Evolutionary conservation across 2,329 filamentous ascomycete genomes (phyloP), one percentile per base, ranked within the genome.

Genomic region (Monosporascus sp.): DNA sequence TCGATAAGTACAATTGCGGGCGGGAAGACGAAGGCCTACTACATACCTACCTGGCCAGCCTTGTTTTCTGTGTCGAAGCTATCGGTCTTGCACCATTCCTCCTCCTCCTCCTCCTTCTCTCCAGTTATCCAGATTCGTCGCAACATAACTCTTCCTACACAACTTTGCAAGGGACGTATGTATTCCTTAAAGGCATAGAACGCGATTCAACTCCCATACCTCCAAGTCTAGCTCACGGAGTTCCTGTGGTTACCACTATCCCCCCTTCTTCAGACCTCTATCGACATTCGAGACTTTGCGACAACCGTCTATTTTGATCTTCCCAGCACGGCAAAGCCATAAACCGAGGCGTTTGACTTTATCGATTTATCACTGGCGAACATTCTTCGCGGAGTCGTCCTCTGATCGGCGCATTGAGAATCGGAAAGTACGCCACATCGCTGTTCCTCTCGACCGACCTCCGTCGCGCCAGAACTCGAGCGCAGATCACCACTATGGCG

Each of bases 401-500:
- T 35, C 31, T 14, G 31, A 5, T 35, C 31, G 31, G 31, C 31
- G 31, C 31, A 35, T 14, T 35, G 31, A 35, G 31, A 35, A 14
- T 35, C 11, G 31, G 31, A 35, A 35, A 35, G 31, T 14, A 14
- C 31, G 11, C 9, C 31, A 35, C 31, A 35, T 14, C 31, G 5
- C 31, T 35, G 31, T 9, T 35, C 31, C 11, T 54, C 31, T 35
- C 31, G 31, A 35, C 31, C 31, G 47, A 52, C 48, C 38, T 47
- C 41, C 38, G 31, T 43, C 35, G 26, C 35, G 35, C 48, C 26
- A 37, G 26, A 18, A 43, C 28, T 37, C 38, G 44, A 46, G 41
- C 48, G n/a, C 38, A 58, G 50, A 52, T 54, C 48, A 40, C 52
- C 65, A 68, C 54, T 50, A 81, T 81, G 78, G 73, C 79, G 49